Evolutionary conservation across 2,329 filamentous ascomycete species (phyloP).

Genomic region (Cladorrhinum sp.): DNA sequence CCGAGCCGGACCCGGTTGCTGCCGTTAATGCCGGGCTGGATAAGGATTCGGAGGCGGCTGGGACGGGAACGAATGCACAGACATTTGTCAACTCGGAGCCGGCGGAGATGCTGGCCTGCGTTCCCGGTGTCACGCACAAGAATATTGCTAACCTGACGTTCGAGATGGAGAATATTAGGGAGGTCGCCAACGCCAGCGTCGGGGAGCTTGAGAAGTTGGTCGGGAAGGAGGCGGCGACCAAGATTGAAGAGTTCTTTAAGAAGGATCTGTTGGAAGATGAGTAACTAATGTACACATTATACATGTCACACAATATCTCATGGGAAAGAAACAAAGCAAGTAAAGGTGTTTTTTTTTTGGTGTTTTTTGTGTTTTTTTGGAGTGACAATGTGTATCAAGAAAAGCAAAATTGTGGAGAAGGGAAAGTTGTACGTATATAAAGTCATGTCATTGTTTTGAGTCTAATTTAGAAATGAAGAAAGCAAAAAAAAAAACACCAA

Average conservation of each 20-base stretch:
- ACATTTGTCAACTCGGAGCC: conserved; percentile 74
- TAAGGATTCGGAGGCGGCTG: conserved; percentile 3
- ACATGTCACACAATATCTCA: too few relatives aligned
- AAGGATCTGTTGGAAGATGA: conserved; percentile 56
- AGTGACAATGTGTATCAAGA: too few relatives aligned
- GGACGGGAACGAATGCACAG: conserved; percentile 46
- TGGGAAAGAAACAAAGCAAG: too few relatives aligned
- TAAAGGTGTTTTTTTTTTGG: too few relatives aligned
- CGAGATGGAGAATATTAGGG: conserved; percentile 70
- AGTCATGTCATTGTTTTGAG: not conserved
- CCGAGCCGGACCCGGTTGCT: conserved; percentile 84
- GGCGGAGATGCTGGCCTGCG: conserved; percentile 82
- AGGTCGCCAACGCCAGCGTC: conserved; percentile 82
- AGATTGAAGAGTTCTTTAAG: conserved; percentile 80
- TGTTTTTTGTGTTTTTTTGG: too few relatives aligned
- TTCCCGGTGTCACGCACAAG: conserved; percentile 81
- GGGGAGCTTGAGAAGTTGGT: conserved; percentile 70
- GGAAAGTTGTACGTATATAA: not conserved
- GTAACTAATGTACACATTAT: too few relatives aligned
- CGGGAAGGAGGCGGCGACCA: conserved; percentile 71
- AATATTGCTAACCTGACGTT: conserved; percentile 71
- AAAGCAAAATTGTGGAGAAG: too few relatives aligned
- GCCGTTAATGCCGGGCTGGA: conserved; percentile 77
- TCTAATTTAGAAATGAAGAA: not conserved
- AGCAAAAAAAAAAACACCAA: not conserved